A percentile compares a stretch with the other conserved stretches of the same genome.
phyloP scores from a whole-genome alignment of 768 basidiomycete genomes.

The Sarcodon sp. region DNA sequence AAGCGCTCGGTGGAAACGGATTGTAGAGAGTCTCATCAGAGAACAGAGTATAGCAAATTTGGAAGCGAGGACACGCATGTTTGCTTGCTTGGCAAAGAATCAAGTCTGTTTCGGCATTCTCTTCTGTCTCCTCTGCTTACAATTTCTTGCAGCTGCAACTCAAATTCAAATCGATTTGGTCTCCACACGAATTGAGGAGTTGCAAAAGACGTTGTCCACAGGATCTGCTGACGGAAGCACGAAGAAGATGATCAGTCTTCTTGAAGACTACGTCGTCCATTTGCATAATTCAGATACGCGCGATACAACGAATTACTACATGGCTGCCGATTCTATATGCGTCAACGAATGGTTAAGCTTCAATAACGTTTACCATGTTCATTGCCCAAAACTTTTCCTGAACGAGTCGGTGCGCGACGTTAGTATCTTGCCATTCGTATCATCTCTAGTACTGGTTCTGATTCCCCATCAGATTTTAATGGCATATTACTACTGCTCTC shows the following conservation, averaged over 20 bases:
- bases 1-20: slow-evolving; percentile 30
- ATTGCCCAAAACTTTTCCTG: slow-evolving; percentile 73
- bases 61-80: slow-evolving; percentile 75
- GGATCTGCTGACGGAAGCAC: slow-evolving; percentile 3
- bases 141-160: slow-evolving; percentile 33
- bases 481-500: slow-evolving; percentile 80
- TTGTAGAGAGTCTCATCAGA: slow-evolving; percentile 24
- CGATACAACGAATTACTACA: slow-evolving; percentile 38
- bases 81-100: slow-evolving; percentile 65
- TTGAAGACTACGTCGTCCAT: slow-evolving; percentile 48
- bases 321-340: slow-evolving; percentile 56
- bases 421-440: slow-evolving; percentile 15
- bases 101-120: slow-evolving; percentile 30
- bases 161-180: slow-evolving; percentile 55
- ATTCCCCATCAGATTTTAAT: slow-evolving; percentile 50
- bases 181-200: slow-evolving; percentile 35
- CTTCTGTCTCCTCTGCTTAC: slow-evolving; percentile 1
- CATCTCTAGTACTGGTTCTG: slow-evolving; percentile 4
- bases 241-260: slow-evolving; percentile 41
- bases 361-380: slow-evolving; percentile 85
- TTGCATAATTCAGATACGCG: slow-evolving; percentile 25
- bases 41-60: slow-evolving; percentile 57
- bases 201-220: slow-evolving; percentile 16
- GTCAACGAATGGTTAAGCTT: slow-evolving; percentile 70
- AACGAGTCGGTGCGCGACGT: slow-evolving; percentile 73